Conservation (phyloP, 108 stramenopile species). For the Schizochytrium sp. region DNA sequence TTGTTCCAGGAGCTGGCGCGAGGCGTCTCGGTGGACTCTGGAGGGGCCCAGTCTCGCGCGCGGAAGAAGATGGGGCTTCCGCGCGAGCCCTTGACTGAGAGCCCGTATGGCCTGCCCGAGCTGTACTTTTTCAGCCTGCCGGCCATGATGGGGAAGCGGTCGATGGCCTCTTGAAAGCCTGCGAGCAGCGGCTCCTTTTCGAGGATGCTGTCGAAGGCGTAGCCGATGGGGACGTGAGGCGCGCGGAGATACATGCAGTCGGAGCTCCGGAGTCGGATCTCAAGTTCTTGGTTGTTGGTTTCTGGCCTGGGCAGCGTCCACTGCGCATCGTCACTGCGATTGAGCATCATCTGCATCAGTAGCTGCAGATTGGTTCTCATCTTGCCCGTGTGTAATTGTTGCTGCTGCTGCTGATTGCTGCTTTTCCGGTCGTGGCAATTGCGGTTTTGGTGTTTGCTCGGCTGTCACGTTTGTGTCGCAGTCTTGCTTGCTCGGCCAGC, state of each 20-base stretch:
- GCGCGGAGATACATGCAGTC: neutral
- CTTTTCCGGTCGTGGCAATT: too few species aligned
- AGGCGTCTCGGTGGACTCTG: neutral
- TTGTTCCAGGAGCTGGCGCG: neutral
- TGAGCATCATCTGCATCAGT: too few species aligned
- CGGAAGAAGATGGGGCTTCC: neutral
- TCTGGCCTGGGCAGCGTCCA: too few species aligned
- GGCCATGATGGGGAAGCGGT: neutral
- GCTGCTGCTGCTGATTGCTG: neutral
- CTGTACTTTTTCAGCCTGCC: neutral
- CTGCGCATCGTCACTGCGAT: too few species aligned
- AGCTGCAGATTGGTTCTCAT: too few species aligned
- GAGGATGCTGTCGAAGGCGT: neutral
- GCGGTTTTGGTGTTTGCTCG: too few species aligned
- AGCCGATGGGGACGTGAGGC: neutral
- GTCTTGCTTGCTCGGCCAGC: too few species aligned
- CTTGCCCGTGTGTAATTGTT: neutral
- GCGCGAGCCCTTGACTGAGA: neutral
- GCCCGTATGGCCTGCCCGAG: neutral
- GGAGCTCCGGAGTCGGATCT: neutral
- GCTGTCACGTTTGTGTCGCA: too few species aligned
- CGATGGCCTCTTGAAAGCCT: neutral
- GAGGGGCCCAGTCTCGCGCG: neutral
- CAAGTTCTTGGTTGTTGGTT: neutral
- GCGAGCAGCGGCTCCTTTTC: neutral